These are phyloP conservation scores for Cajanus cajan DNA, from an alignment of 306 rosid species.

Conservation along the genomic window DNA sequence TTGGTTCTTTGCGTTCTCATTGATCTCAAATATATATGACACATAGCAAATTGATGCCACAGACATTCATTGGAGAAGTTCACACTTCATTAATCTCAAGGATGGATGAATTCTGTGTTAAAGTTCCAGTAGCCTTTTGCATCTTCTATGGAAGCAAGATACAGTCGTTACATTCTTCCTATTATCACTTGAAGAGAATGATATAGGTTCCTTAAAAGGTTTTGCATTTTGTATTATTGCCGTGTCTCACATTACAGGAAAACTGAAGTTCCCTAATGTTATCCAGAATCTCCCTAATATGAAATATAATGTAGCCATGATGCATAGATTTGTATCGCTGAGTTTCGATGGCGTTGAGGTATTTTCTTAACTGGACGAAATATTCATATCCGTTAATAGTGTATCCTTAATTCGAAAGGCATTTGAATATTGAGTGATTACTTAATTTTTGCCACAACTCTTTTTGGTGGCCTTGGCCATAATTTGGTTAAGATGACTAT, in stretches of 20 bases:
- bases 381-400: not conserved
- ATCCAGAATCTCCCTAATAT: slow-evolving; percentile 43
- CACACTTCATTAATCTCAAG: not conserved
- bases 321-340: not conserved
- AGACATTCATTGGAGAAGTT: not conserved
- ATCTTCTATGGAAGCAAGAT: not conserved
- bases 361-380: not conserved
- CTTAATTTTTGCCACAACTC: not conserved
- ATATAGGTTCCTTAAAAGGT: slow-evolving; percentile 13
- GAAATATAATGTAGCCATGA: slow-evolving; percentile 43
- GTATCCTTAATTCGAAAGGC: not conserved
- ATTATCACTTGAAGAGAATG: not conserved
- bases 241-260: slow-evolving; percentile 61
- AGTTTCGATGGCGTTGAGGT: not conserved
- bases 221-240: slow-evolving; percentile 24
- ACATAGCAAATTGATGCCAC: slow-evolving; percentile 3
- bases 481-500: not conserved
- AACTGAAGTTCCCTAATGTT: slow-evolving; percentile 50
- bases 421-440: not conserved
- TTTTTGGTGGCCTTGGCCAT: not conserved
- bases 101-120: not conserved
- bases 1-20: not conserved
- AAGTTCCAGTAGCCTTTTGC: not conserved
- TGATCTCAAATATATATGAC: not conserved
- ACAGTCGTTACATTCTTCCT: not conserved